A percentile compares a stretch with the other conserved stretches of the same genome.
phyloP scores from a whole-genome alignment of 805 yeast genomes.

The Teunomyces funiuensis region DNA sequence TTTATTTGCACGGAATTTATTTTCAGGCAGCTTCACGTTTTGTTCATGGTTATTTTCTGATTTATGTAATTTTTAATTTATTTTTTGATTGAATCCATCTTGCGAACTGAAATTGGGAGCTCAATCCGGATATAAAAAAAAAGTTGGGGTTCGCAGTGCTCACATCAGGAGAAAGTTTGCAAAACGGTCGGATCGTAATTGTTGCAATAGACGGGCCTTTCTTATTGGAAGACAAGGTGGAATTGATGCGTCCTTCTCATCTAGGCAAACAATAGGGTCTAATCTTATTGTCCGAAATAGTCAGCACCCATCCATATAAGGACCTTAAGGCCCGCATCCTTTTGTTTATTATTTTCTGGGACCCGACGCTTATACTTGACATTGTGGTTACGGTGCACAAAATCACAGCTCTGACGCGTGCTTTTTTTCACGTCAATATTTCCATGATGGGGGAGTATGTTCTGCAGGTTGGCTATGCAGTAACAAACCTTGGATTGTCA shows the following conservation, averaged over 20 bases:
- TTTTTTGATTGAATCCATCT: background rate
- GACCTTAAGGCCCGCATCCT: too few species aligned
- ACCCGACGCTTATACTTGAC: too few species aligned
- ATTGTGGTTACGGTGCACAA: too few species aligned
- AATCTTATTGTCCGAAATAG: conserved; percentile 3
- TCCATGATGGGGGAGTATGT: background rate
- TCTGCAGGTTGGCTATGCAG: background rate
- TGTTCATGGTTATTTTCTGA: conserved; percentile 1
- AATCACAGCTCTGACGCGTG: background rate
- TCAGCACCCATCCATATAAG: too few species aligned
- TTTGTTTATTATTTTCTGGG: too few species aligned
- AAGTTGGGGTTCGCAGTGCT: background rate
- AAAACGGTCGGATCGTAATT: background rate
- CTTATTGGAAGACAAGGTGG: background rate
- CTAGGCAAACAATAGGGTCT: too few species aligned
- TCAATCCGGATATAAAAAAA: conserved; percentile 3
- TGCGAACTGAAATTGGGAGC: conserved; percentile 6
- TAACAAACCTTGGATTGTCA: background rate
- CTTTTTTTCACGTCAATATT: background rate
- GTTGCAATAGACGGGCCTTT: too few species aligned
- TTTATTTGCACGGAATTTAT: conserved; percentile 2
- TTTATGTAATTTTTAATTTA: background rate
- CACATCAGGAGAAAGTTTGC: background rate
- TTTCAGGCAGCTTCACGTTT: background rate
- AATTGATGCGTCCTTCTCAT: too few species aligned